A percentile compares a stretch with the other conserved stretches of the same genome.
phyloP scores from a whole-genome alignment of 306 rosid genomes.

The Quercus aquifolioides region DNA sequence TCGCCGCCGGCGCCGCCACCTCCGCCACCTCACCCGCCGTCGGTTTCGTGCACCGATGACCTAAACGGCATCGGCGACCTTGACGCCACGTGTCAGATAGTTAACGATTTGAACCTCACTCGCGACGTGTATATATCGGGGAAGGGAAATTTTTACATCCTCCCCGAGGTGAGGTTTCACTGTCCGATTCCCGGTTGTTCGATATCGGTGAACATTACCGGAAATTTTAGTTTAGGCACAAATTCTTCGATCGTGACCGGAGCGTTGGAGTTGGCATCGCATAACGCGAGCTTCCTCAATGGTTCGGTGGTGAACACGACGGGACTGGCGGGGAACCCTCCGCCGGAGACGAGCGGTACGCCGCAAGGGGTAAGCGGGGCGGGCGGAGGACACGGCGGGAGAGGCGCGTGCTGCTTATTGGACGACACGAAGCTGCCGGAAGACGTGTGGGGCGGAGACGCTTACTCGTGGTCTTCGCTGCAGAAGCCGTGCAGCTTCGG shows the following conservation, averaged over 20 bases:
- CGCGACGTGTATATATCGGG: constrained; percentile 91
- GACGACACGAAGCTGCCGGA: constrained; percentile 84
- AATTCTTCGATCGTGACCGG: constrained; percentile 79
- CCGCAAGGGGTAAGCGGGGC: constrained; percentile 84
- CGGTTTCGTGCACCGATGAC: constrained; percentile 84
- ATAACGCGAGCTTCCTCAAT: constrained; percentile 63
- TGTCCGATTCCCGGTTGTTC: constrained; percentile 74
- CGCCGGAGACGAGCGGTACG: constrained; percentile 94
- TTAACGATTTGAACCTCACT: constrained; percentile 76
- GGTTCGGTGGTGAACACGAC: constrained; percentile 80
- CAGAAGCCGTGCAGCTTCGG: constrained; percentile 78
- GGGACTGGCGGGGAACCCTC: constrained; percentile 81
- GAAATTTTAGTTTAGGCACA: constrained; percentile 78
- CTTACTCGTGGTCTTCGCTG: constrained; percentile 86
- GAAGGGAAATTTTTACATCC: constrained; percentile 91
- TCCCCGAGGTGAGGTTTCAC: constrained; percentile 80
- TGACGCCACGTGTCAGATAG: constrained; percentile 86
- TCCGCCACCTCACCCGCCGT: constrained; percentile 95
- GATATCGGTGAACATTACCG: constrained; percentile 75
- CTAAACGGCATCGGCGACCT: constrained; percentile 83
- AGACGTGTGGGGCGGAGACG: constrained; percentile 99
- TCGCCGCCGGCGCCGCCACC: constrained; percentile 99
- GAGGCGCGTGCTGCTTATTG: constrained; percentile 86
- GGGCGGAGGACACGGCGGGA: constrained; percentile 97
- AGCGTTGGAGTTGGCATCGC: constrained; percentile 62